Conservation (phyloP, 306 rosid genomes). For the Cicer cuneatum region DNA sequence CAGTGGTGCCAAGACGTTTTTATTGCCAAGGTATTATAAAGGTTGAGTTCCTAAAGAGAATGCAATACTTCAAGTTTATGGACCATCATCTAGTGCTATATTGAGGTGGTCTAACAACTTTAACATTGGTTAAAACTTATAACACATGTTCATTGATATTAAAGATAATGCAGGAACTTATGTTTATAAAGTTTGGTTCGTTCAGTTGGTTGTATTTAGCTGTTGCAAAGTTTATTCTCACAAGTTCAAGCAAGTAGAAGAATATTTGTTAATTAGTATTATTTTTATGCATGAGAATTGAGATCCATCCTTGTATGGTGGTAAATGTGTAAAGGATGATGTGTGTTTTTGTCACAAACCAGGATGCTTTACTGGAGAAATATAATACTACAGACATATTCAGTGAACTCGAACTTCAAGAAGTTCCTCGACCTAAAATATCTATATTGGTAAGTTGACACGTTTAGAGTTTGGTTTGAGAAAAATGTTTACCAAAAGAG, state of each 20-base stretch:
- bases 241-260: neutral
- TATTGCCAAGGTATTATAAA: conserved; percentile 65
- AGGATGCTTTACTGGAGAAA: conserved; percentile 86
- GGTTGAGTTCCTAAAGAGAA: conserved; percentile 1
- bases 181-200: neutral
- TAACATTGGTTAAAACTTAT: neutral
- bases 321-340: neutral
- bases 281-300: neutral
- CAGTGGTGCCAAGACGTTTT: conserved; percentile 87
- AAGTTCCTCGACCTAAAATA: conserved; percentile 61
- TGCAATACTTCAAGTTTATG: neutral
- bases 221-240: neutral
- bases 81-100: neutral
- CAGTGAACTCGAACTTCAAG: conserved; percentile 59
- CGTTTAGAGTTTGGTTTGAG: neutral
- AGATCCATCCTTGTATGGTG: neutral
- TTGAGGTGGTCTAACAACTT: neutral
- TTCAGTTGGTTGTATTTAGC: neutral
- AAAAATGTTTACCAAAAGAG: neutral
- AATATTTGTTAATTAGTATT: neutral
- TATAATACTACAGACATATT: conserved; percentile 57
- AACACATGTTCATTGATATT: neutral
- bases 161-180: neutral
- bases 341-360: conserved; percentile 1
- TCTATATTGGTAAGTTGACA: conserved; percentile 58